A percentile compares a stretch with the other conserved stretches of the same genome.
phyloP scores from a whole-genome alignment of 2,329 filamentous ascomycete genomes.

The Pestalotiopsis sp. region DNA sequence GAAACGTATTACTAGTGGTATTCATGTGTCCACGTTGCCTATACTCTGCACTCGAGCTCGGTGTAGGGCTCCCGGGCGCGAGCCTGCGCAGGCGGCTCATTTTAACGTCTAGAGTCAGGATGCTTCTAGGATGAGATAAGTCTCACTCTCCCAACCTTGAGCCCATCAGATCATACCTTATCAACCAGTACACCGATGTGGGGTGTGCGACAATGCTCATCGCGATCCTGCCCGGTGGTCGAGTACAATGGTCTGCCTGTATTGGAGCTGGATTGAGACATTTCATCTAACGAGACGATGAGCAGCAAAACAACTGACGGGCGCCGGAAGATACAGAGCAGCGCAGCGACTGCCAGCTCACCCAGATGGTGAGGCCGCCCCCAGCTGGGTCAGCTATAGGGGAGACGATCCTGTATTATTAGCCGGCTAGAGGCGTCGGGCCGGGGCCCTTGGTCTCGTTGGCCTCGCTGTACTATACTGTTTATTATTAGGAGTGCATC shows the following conservation, averaged over 20 bases:
- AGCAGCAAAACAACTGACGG: not conserved
- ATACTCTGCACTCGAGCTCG: too few species aligned
- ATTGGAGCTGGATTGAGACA: constrained; percentile 4
- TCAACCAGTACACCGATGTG: not conserved
- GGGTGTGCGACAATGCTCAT: not conserved
- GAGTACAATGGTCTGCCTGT: not conserved
- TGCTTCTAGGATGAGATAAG: not conserved
- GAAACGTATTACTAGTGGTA: not conserved
- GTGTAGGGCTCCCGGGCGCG: not conserved
- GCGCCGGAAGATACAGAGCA: not conserved
- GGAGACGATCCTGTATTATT: not conserved
- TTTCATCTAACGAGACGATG: not conserved
- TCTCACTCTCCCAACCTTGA: constrained; percentile 1
- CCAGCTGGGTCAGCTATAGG: not conserved
- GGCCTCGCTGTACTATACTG: not conserved
- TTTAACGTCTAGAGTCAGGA: not conserved
- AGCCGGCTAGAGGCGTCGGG: not conserved
- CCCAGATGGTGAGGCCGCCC: not conserved
- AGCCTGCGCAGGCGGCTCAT: not conserved
- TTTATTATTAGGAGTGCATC: too few species aligned
- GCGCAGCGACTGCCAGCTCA: not conserved
- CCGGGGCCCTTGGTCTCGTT: not conserved
- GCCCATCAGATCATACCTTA: constrained; percentile 6
- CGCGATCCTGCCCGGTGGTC: not conserved
- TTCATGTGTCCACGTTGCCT: not conserved